Base-by-base conservation (phyloP, 2,329 filamentous ascomycete species). In the Akanthomyces dipterigenus region DNA sequence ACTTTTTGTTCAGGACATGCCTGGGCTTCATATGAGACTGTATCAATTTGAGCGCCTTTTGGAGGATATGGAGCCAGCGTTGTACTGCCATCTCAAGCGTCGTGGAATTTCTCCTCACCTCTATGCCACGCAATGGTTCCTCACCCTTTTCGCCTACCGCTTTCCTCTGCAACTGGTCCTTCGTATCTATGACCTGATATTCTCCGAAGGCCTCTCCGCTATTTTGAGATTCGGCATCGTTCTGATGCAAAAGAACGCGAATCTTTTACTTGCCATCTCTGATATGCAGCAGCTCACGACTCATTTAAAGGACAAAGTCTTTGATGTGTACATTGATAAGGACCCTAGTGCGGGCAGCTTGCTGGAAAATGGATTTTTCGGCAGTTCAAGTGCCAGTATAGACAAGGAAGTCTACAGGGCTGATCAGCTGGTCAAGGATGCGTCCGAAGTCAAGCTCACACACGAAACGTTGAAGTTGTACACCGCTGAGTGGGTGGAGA, bases 101-200 rank as follows among this genome's bases (percentile, higher is more conserved):
- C 86, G 90, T 61, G 88, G 91, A 65, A 95, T 99, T 60, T 89
- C 89, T 9, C 89, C 95, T 1, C 91, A 96, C 70, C 82, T 99
- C 9, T 99, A 99, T 72, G 95, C 95, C 49, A 99, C 95, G 0
- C 95, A 99, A 74, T 99, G 95, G 95, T 99, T 99, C 76, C 82
- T 99, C 55, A 99, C 95, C 0, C 82, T 99, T n/a, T 99, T 99
- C 71, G 92, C 93, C 36, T 99, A 99, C 74, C 90, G 96, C 46
- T 99, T 99, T 74, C 95, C 95, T 9, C 82, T 99, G 8, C 95
- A 99, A 71, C 85, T 99, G 11, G 95, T 99, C 7, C 87, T 99
- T 62, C 90, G 95, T 36, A 96, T 99, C 55, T 99, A 98, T 75
- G 95, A 99, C 71, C 78, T 99, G 60, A 95, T 99, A 56, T 81